Conservation (phyloP, 345 rosid genomes). For the Populus nigra region DNA sequence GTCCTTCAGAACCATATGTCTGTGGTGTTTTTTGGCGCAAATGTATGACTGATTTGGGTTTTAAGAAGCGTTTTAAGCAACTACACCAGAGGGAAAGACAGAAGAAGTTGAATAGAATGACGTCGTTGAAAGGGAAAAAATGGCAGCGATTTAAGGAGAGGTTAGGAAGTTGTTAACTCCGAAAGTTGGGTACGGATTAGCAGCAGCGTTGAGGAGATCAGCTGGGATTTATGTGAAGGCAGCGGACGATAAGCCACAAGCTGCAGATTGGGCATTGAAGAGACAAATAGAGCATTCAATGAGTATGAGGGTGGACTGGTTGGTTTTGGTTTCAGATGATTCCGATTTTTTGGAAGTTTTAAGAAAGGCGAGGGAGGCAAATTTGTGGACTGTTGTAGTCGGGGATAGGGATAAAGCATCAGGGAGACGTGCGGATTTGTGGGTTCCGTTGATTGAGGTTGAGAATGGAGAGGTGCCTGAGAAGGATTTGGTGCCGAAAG, state of each 20-base stretch:
- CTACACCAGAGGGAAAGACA: conserved; percentile 84
- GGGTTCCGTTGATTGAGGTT: conserved; percentile 86
- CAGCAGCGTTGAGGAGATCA: conserved; percentile 54
- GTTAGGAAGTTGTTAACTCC: conserved; percentile 44
- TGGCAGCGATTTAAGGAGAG: conserved; percentile 69
- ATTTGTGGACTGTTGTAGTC: conserved; percentile 78
- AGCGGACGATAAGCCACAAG: conserved; percentile 91
- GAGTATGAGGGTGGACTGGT: conserved; percentile 85
- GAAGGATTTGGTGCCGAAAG: conserved; percentile 65
- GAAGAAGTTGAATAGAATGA: conserved; percentile 80
- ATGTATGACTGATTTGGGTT: conserved; percentile 72
- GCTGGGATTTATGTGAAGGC: conserved; percentile 83
- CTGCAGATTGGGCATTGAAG: conserved; percentile 97
- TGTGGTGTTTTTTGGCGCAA: conserved; percentile 85
- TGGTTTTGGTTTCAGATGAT: conserved; percentile 83
- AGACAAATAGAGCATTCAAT: conserved; percentile 86
- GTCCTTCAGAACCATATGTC: conserved; percentile 43
- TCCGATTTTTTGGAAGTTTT: conserved; percentile 71
- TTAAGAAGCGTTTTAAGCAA: conserved; percentile 85
- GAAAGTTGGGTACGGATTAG: conserved; percentile 72
- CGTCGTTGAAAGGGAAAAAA: conserved; percentile 75
- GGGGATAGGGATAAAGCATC: conserved; percentile 66
- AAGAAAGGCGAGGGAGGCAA: conserved; percentile 71
- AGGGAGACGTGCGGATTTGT: conserved; percentile 77
- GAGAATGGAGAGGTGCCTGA: conserved; percentile 70